Conservation (phyloP, 129 eudicot species). For the Artemisia annua region DNA sequence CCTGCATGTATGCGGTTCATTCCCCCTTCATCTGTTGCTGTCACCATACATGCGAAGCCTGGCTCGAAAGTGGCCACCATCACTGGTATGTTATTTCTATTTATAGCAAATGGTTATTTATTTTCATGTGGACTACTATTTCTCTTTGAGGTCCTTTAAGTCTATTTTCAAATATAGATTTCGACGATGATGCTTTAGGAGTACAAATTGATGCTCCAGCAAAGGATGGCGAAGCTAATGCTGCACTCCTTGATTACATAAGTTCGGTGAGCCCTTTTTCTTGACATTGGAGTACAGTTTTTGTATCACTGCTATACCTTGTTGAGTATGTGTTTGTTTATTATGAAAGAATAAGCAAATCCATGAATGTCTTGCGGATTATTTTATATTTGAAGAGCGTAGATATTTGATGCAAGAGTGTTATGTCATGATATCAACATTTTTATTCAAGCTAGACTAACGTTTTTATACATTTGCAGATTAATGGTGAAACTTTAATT, state of each 20-base stretch:
- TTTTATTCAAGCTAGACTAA: too few relatives aligned
- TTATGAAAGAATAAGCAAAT: constrained; percentile 15
- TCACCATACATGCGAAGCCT: constrained; percentile 95
- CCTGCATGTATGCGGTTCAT: constrained; percentile 71
- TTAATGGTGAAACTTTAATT: too few relatives aligned
- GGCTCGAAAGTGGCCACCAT: constrained; percentile 85
- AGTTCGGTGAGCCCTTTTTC: constrained; percentile 61
- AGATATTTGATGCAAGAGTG: background rate
- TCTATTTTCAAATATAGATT: constrained; percentile 40
- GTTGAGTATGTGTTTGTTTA: background rate
- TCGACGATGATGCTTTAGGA: constrained; percentile 77
- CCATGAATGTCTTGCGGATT: background rate
- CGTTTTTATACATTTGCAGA: too few relatives aligned
- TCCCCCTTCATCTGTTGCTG: constrained; percentile 80
- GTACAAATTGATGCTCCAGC: constrained; percentile 99
- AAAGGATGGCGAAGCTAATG: constrained; percentile 95
- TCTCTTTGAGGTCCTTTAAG: background rate
- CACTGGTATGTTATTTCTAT: constrained; percentile 48
- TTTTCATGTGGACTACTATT: background rate
- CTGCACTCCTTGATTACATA: constrained; percentile 83
- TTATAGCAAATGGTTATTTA: background rate
- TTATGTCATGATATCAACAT: background rate
- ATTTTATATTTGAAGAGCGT: background rate
- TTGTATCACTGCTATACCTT: constrained; percentile 8
- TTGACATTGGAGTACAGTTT: background rate